Percentiles rank a stretch among this genome's conserved stretches.
Conservation (phyloP, 768 basidiomycete species). For the Cystofilobasidium bisporidii region DNA sequence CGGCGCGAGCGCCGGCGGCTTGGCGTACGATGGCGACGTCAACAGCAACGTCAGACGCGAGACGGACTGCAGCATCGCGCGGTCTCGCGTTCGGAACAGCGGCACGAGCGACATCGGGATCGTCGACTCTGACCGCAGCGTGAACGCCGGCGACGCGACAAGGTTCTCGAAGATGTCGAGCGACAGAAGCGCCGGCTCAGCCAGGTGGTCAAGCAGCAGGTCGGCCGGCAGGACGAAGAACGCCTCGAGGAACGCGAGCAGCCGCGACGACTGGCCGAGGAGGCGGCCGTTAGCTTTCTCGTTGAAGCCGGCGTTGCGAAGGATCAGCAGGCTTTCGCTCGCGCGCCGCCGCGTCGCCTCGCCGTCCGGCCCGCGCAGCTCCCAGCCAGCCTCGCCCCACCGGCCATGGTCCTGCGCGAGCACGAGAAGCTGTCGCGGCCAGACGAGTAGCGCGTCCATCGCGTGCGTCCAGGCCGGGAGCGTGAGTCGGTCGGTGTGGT, state of each 20-base stretch:
- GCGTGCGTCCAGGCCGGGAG: slow-evolving; percentile 65
- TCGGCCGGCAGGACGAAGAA: slow-evolving; percentile 4
- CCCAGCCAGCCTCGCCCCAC: slow-evolving; percentile 3
- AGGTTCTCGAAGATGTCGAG: slow-evolving; percentile 25
- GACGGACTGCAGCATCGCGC: slow-evolving; percentile 13
- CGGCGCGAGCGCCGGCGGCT: not conserved
- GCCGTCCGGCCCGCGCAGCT: slow-evolving; percentile 2
- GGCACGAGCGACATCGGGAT: slow-evolving; percentile 1
- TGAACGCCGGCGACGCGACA: slow-evolving; percentile 4
- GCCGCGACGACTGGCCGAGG: slow-evolving; percentile 47
- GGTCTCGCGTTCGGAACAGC: slow-evolving; percentile 20
- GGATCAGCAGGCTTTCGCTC: slow-evolving; percentile 70
- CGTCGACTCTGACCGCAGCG: not conserved
- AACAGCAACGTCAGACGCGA: slow-evolving; percentile 12
- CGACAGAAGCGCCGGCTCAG: slow-evolving; percentile 13
- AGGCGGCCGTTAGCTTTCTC: slow-evolving; percentile 28
- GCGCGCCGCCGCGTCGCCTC: slow-evolving; percentile 52
- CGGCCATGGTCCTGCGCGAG: slow-evolving; percentile 23
- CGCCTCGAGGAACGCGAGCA: slow-evolving; percentile 3
- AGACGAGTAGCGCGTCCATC: slow-evolving; percentile 72
- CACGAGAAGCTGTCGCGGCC: slow-evolving; percentile 47
- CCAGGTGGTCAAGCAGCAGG: slow-evolving; percentile 19
- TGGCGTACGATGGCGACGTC: not conserved
- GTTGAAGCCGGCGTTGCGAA: slow-evolving; percentile 61
- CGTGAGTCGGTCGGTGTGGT: slow-evolving; percentile 57